Conservation (phyloP, 73 alveolate species). For the Tetrahymena borealis region DNA sequence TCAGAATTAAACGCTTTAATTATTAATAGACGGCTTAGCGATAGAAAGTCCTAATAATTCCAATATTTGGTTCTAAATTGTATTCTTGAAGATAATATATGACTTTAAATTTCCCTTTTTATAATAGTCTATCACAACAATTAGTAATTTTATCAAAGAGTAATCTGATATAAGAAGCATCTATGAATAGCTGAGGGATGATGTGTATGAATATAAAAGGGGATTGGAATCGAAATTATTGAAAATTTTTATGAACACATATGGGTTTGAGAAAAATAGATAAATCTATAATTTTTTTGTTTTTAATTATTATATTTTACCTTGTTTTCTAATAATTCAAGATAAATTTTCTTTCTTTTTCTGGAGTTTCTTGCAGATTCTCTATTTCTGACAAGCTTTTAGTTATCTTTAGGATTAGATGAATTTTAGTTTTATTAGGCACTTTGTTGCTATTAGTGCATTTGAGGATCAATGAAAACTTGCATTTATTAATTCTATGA, state of each 20-base stretch:
- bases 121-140: no score
- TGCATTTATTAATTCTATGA: background rate
- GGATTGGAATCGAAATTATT: background rate
- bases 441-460: background rate
- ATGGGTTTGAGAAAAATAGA: background rate
- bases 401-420: conserved; percentile 19
- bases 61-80: no score
- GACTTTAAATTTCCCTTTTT: no score
- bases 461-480: background rate
- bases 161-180: background rate
- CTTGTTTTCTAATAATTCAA: conserved; percentile 46
- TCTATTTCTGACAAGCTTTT: conserved; percentile 57
- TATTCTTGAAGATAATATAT: no score
- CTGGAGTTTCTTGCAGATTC: conserved; percentile 71
- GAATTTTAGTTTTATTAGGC: background rate
- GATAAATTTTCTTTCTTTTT: conserved; percentile 63
- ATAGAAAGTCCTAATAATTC: no score
- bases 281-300: background rate
- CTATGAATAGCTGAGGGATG: background rate
- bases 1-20: no score
- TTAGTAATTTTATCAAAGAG: background rate
- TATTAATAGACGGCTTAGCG: no score
- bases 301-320: conserved; percentile 10
- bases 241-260: conserved; percentile 3
- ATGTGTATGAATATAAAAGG: no score